Percentiles rank a stretch among this genome's conserved stretches.
Conservation (phyloP, 2,329 filamentous ascomycete species). For the Ramularia collo-cygni region DNA sequence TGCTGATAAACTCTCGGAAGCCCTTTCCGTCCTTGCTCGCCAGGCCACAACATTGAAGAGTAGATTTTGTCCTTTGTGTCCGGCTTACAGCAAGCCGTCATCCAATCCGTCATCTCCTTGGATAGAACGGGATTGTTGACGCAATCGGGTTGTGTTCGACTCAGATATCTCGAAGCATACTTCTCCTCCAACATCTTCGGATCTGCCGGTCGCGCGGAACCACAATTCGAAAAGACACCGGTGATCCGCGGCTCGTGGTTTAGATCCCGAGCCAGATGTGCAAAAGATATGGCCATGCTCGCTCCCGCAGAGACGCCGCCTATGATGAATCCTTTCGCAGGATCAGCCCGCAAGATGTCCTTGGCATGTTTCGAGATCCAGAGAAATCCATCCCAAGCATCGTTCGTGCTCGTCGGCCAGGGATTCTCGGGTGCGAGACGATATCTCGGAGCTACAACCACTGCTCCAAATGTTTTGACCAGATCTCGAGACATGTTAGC, state of each 20-base stretch:
- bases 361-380: slow-evolving; percentile 36
- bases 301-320: slow-evolving; percentile 41
- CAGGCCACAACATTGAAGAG: slow-evolving; percentile 10
- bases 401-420: slow-evolving; percentile 38
- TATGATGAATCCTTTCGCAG: slow-evolving; percentile 38
- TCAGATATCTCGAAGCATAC: slow-evolving; percentile 32
- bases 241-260: slow-evolving; percentile 20
- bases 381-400: slow-evolving; percentile 40
- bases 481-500: slow-evolving; percentile 11
- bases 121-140: slow-evolving; percentile 19
- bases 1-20: slow-evolving; percentile 43
- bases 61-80: slow-evolving; percentile 7
- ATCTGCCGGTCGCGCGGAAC: slow-evolving; percentile 34
- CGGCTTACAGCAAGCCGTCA: slow-evolving; percentile 8
- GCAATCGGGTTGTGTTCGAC: slow-evolving; percentile 35
- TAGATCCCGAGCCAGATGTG: slow-evolving; percentile 37
- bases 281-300: slow-evolving; percentile 33
- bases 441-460: slow-evolving; percentile 24
- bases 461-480: slow-evolving; percentile 8
- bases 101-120: slow-evolving; percentile 9
- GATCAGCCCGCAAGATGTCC: slow-evolving; percentile 27
- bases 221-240: slow-evolving; percentile 37
- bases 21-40: slow-evolving; percentile 1
- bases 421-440: slow-evolving; percentile 40
- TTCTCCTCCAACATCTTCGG: slow-evolving; percentile 23